These are phyloP conservation scores for Oldenlandia corymbosa DNA, from an alignment of 257 asterid species.

Conservation along the genomic window DNA sequence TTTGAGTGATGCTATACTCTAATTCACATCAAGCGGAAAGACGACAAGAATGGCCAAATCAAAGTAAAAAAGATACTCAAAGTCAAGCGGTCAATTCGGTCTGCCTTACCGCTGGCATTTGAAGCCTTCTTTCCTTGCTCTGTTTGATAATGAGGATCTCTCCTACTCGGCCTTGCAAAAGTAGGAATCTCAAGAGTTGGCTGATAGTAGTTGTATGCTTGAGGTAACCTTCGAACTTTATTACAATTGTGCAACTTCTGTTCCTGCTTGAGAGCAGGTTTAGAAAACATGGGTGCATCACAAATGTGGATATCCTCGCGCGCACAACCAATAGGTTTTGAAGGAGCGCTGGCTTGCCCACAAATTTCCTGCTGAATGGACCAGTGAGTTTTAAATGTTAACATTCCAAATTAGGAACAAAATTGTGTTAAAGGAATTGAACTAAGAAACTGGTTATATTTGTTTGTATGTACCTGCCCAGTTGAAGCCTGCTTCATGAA, in stretches of 20 bases:
- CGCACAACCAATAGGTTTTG: constrained; percentile 27
- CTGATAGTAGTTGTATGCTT: constrained; percentile 25
- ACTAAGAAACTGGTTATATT: not conserved
- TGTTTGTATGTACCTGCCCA: constrained; percentile 32
- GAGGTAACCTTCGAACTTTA: constrained; percentile 25
- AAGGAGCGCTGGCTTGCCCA: constrained; percentile 27
- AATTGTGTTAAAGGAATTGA: not conserved
- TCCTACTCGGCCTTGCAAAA: constrained; percentile 46
- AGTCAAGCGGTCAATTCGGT: constrained; percentile 1
- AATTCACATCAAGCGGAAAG: not conserved
- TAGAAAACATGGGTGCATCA: constrained; percentile 55
- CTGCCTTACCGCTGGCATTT: constrained; percentile 33
- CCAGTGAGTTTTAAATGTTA: too few relatives aligned
- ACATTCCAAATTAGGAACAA: too few relatives aligned
- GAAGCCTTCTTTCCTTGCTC: constrained; percentile 23
- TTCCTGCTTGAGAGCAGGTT: constrained; percentile 30
- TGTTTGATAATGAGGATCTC: constrained; percentile 13
- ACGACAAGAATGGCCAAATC: not conserved
- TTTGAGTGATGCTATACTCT: not conserved
- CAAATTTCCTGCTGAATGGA: constrained; percentile 34
- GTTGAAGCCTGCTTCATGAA: constrained; percentile 61
- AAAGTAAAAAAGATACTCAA: not conserved
- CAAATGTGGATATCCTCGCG: constrained; percentile 18
- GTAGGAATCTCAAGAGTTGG: constrained; percentile 39
- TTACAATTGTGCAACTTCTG: constrained; percentile 19